Base-by-base conservation (phyloP, 1,284 basidiomycete genomes). In the Moniliella sp. region DNA sequence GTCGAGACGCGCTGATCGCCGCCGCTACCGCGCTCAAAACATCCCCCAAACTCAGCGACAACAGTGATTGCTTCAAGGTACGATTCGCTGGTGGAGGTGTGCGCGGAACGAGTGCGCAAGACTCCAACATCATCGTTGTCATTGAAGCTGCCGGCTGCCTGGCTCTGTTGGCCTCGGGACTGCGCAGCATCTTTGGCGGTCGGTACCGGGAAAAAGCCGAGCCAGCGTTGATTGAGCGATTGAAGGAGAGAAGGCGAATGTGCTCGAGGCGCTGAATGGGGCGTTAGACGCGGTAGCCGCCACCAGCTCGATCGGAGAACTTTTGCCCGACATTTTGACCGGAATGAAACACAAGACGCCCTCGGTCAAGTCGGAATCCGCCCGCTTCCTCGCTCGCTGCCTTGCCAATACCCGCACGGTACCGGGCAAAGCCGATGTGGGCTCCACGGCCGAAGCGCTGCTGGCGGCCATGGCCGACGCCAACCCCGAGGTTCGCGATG, bases 91-190 rank as follows among this genome's bases (percentile, higher is more conserved):
- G 66, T 74, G 9, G 78, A 75, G 49, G 73, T 75, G 1, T 63
- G 94, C 14, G 80, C 81, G 0, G 67, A 71, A 18, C 75, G 81
- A 38, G 75, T 94, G 48, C 73, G 35, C 73, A 73, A 43, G 91
- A 99, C 59, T 77, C 82, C 17, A 97, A 97, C 60, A 78, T 97
- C 53, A 82, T 82, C 48, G 94, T 91, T 56, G 88, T 94, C 32
- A 78, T 83, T 51, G 71, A 74, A 19, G 82, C 84, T 0, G 78
- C 84, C 14, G 74, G 74, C 32, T 78, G 83, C 47, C 63, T 94
- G 40, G 83, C 88, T 47, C 74, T 72, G 4, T 65, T 97, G 28
- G 83, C 84, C 3, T 78, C 75, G 46, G 83, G 79, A 11, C 65
- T 94, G 48, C 56, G 55, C 4, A 64, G 70, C 2, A 48, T 62